phyloP scores from a whole-genome alignment of 352 stramenopile species.

The Globisporangium nagaii region DNA sequence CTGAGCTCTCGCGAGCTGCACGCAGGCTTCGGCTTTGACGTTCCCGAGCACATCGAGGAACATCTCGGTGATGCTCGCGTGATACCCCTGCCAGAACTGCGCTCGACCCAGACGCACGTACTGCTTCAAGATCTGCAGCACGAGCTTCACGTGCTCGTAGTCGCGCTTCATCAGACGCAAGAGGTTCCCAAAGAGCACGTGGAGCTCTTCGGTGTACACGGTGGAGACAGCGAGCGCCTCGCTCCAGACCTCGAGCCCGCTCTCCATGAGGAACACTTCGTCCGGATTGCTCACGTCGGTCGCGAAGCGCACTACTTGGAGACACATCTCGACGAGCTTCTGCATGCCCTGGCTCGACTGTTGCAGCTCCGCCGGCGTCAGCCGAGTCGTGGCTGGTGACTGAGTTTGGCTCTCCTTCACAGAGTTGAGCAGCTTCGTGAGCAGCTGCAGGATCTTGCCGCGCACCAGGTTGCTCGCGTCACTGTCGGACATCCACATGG shows the following conservation, averaged over 20 bases:
- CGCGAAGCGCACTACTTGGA: constrained; percentile 63
- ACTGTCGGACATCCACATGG: constrained; percentile 64
- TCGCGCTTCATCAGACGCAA: constrained; percentile 69
- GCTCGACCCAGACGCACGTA: constrained; percentile 51
- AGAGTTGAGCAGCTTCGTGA: constrained; percentile 52
- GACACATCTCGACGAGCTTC: constrained; percentile 57
- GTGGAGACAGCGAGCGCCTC: constrained; percentile 41
- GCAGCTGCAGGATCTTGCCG: constrained; percentile 75
- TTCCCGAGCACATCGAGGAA: constrained; percentile 50
- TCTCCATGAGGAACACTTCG: constrained; percentile 84
- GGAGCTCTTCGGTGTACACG: constrained; percentile 61
- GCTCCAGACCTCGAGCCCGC: constrained; percentile 67
- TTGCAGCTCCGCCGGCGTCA: constrained; percentile 3
- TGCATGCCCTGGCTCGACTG: constrained; percentile 15
- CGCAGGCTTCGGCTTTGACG: constrained; percentile 62
- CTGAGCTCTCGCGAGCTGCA: constrained; percentile 42
- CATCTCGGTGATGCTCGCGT: constrained; percentile 29
- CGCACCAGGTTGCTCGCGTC: constrained; percentile 78
- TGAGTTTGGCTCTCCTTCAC: constrained; percentile 36
- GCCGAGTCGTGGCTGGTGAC: not conserved
- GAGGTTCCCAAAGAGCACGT: constrained; percentile 58
- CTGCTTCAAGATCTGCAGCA: constrained; percentile 47
- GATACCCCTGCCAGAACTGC: constrained; percentile 71
- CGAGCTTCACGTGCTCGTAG: constrained; percentile 69
- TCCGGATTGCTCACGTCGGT: constrained; percentile 79